Evolutionary conservation across 192 early-diverging fungal species (phyloP).

Genomic region (Coemansia sp.): DNA sequence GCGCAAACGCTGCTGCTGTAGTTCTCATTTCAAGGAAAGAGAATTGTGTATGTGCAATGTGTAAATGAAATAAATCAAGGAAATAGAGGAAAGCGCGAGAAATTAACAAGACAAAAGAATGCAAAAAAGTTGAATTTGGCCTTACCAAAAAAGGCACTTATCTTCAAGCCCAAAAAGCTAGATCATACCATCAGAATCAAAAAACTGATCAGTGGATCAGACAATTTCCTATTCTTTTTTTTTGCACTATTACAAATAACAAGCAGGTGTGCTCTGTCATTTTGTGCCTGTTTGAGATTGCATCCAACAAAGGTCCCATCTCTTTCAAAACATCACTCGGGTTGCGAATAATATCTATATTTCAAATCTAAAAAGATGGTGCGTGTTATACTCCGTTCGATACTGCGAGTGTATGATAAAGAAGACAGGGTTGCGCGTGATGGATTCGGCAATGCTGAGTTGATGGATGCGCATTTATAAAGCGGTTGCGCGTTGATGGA

Average conservation of each 20-base stretch:
- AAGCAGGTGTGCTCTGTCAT: background rate
- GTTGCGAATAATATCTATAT: conserved; percentile 21
- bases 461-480: background rate
- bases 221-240: background rate
- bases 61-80: background rate
- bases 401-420: background rate
- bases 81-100: background rate
- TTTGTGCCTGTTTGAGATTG: background rate
- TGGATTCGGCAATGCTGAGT: conserved; percentile 11
- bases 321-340: conserved; percentile 20
- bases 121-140: too few species aligned
- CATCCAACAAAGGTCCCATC: conserved; percentile 2
- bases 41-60: too few species aligned
- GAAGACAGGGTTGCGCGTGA: background rate
- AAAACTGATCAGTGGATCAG: too few species aligned
- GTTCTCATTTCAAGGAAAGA: conserved; percentile 36
- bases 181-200: too few species aligned
- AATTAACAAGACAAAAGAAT: background rate
- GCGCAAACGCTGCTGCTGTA: conserved; percentile 32
- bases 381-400: conserved; percentile 1
- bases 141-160: too few species aligned
- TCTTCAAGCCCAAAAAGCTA: too few species aligned
- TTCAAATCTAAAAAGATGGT: conserved; percentile 19
- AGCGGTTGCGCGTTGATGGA: background rate
- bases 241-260: background rate